Evolutionary conservation across 2,329 filamentous ascomycete species (phyloP).

Genomic region (Uncinocarpus reesii): DNA sequence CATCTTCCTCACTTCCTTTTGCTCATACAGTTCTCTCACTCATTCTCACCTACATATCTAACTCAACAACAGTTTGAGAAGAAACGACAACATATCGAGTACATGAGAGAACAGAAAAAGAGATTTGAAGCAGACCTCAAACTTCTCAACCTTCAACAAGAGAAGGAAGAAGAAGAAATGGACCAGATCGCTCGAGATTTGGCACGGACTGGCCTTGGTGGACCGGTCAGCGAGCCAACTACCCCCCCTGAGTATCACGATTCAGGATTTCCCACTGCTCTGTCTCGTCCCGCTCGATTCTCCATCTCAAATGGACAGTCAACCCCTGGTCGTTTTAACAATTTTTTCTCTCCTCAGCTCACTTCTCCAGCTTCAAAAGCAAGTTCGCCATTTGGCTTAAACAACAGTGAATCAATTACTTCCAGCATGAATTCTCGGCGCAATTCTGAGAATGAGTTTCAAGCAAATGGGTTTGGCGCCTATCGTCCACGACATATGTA

Average conservation of each 20-base stretch:
- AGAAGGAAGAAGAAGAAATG: constrained; percentile 71
- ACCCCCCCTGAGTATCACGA: constrained; percentile 91
- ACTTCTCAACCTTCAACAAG: constrained; percentile 73
- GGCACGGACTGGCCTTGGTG: constrained; percentile 47
- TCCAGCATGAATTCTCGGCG: constrained; percentile 79
- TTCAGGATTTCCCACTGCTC: constrained; percentile 64
- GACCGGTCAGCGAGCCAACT: constrained; percentile 86
- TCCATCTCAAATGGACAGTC: constrained; percentile 81
- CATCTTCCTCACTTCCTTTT: constrained; percentile 2
- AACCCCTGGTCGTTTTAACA: constrained; percentile 58
- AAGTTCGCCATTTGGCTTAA: constrained; percentile 1
- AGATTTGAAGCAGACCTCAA: constrained; percentile 90
- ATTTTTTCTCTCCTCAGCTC: constrained; percentile 65
- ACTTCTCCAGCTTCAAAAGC: constrained; percentile 54
- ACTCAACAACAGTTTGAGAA: constrained; percentile 63
- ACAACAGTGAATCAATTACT: background rate
- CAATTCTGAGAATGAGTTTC: constrained; percentile 73
- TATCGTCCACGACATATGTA: constrained; percentile 69
- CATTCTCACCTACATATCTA: constrained; percentile 29
- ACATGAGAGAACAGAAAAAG: constrained; percentile 76
- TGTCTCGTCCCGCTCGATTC: constrained; percentile 77
- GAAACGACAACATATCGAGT: constrained; percentile 86
- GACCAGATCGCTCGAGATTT: constrained; percentile 76
- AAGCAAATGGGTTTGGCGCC: constrained; percentile 50
- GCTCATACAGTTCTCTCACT: background rate